Percentiles rank a stretch among this genome's conserved stretches.
Evolutionary conservation across 1,284 basidiomycete species (phyloP).

Genomic region (Moniliella sp.): DNA sequence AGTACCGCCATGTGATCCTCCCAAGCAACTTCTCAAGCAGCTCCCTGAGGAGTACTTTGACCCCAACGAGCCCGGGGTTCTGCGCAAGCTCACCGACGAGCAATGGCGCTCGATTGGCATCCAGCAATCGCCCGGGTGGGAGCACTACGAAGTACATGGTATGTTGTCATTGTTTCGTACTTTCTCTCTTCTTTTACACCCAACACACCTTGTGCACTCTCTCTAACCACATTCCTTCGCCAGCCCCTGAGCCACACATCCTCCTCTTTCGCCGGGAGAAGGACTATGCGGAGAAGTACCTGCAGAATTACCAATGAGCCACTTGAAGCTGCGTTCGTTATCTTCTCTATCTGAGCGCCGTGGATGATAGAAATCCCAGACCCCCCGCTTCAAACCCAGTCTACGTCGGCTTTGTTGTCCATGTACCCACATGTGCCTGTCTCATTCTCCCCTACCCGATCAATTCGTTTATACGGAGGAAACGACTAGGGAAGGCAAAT

Average conservation of each 20-base stretch:
- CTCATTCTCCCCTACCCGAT: too few relatives aligned
- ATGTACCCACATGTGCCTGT: too few relatives aligned
- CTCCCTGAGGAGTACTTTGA: constrained; percentile 39
- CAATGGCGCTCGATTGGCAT: constrained; percentile 93
- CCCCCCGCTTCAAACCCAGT: too few relatives aligned
- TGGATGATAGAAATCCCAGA: too few relatives aligned
- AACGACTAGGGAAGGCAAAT: too few relatives aligned
- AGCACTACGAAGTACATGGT: constrained; percentile 92
- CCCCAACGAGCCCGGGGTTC: constrained; percentile 50
- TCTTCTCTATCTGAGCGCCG: too few relatives aligned
- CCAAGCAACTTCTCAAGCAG: constrained; percentile 32
- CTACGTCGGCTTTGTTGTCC: too few relatives aligned
- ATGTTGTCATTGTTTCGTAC: constrained; percentile 22
- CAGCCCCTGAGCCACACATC: constrained; percentile 38
- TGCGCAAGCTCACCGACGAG: constrained; percentile 58
- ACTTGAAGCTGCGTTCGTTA: too few relatives aligned
- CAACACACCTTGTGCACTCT: too few relatives aligned
- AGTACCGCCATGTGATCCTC: constrained; percentile 42
- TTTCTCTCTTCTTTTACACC: background rate
- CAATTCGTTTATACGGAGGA: too few relatives aligned
- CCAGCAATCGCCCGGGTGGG: constrained; percentile 84
- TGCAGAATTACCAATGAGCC: too few relatives aligned
- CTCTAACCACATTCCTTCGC: too few relatives aligned
- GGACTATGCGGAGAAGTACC: constrained; percentile 31
- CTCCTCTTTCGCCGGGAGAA: constrained; percentile 38